Conservation (phyloP, 1,284 basidiomycete genomes). For the Trichosporon sp. region DNA sequence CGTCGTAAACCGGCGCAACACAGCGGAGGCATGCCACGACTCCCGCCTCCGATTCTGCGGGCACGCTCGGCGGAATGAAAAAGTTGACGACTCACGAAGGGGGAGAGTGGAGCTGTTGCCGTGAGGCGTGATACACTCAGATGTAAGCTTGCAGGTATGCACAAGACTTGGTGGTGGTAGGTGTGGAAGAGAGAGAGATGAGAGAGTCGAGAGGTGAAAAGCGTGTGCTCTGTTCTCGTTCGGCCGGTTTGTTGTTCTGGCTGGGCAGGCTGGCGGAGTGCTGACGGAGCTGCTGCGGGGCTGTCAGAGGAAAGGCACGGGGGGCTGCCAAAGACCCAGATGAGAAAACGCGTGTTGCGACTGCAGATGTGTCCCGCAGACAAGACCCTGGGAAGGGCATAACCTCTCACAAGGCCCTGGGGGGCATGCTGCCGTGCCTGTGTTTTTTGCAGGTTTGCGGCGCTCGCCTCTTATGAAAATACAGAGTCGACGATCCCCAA, state of each 20-base stretch:
- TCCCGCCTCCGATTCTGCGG: background rate
- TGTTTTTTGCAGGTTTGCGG: background rate
- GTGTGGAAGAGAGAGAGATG: background rate
- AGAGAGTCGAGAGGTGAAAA: background rate
- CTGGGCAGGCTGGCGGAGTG: background rate
- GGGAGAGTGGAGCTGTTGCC: background rate
- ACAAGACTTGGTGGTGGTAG: background rate
- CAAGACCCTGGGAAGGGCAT: background rate
- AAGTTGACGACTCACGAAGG: background rate
- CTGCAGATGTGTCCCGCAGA: background rate
- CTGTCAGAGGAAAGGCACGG: background rate
- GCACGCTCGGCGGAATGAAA: background rate
- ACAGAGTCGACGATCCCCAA: background rate
- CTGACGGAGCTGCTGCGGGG: constrained; percentile 1
- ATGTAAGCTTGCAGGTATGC: background rate
- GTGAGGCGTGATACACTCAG: background rate
- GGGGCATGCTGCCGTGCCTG: background rate
- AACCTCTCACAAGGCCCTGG: too few species aligned
- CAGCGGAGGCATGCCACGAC: background rate
- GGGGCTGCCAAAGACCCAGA: background rate
- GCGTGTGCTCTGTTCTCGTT: background rate
- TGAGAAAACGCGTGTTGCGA: background rate
- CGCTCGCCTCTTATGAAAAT: background rate
- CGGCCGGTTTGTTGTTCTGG: background rate
- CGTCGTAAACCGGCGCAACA: too few species aligned